phyloP scores from a whole-genome alignment of 495 filamentous ascomycete species.

The Lindgomyces ingoldianus region DNA sequence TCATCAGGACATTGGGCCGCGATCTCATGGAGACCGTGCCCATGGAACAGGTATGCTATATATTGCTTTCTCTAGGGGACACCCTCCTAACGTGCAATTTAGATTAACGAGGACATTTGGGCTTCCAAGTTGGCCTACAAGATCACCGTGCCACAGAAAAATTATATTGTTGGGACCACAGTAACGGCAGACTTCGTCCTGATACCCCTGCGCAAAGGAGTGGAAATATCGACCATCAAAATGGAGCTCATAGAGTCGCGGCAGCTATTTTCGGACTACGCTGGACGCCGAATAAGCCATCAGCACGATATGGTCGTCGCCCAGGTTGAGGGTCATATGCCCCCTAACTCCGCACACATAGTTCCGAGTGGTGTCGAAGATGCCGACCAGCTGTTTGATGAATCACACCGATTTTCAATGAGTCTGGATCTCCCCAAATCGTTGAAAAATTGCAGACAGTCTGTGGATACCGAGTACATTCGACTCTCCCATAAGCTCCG shows the following conservation, averaged over 20 bases:
- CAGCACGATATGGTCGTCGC: constrained; percentile 38
- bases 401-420: constrained; percentile 72
- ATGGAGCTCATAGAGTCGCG: constrained; percentile 71
- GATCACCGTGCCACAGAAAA: constrained; percentile 84
- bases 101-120: constrained; percentile 78
- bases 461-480: constrained; percentile 78
- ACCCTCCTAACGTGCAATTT: constrained; percentile 4
- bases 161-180: constrained; percentile 83
- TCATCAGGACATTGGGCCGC: constrained; percentile 82
- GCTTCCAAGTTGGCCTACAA: constrained; percentile 92
- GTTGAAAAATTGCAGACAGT: constrained; percentile 78
- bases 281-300: constrained; percentile 38
- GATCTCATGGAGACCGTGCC: constrained; percentile 66
- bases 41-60: constrained; percentile 68
- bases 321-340: constrained; percentile 41
- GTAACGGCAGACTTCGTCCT: constrained; percentile 79
- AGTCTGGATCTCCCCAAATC: constrained; percentile 73
- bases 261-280: constrained; percentile 38
- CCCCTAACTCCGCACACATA: constrained; percentile 50
- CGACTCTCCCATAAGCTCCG: constrained; percentile 85
- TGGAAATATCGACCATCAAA: constrained; percentile 74
- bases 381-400: constrained; percentile 67
- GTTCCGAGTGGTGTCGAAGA: constrained; percentile 53
- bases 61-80: neutral
- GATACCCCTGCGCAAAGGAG: constrained; percentile 80